Conservation (phyloP, 2,329 filamentous ascomycete genomes). For the Botrytis galanthina region DNA sequence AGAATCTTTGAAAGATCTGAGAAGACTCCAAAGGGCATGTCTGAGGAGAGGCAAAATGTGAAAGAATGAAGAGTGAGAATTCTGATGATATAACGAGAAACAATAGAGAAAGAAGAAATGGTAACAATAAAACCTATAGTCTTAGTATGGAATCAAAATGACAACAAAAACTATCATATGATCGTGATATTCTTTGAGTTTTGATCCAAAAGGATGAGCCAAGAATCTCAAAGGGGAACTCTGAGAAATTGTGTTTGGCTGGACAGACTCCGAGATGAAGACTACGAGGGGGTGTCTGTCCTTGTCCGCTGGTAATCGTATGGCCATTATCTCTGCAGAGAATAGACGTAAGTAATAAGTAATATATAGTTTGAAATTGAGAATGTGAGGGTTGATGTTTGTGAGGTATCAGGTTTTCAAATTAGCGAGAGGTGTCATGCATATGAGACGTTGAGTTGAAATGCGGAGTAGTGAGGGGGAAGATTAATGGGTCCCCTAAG, state of each 20-base stretch:
- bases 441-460: background rate
- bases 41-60: background rate
- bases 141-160: fast-evolving
- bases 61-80: background rate
- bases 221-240: background rate
- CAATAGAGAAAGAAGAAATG: background rate
- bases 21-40: background rate
- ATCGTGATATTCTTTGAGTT: fast-evolving
- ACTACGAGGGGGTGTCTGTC: background rate
- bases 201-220: fast-evolving
- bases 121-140: background rate
- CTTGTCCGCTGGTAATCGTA: fast-evolving
- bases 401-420: fast-evolving
- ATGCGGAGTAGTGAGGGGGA: background rate
- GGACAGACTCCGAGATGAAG: background rate
- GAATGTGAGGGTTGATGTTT: background rate
- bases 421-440: background rate
- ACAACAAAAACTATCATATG: background rate
- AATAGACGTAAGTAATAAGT: background rate
- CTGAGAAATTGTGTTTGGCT: background rate
- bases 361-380: background rate
- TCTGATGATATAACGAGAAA: background rate
- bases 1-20: no score
- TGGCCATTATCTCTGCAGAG: no score
- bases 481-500: background rate